Evolutionary conservation across 2,329 filamentous ascomycete species (phyloP).

Genomic region (Hypoxylon sp.): DNA sequence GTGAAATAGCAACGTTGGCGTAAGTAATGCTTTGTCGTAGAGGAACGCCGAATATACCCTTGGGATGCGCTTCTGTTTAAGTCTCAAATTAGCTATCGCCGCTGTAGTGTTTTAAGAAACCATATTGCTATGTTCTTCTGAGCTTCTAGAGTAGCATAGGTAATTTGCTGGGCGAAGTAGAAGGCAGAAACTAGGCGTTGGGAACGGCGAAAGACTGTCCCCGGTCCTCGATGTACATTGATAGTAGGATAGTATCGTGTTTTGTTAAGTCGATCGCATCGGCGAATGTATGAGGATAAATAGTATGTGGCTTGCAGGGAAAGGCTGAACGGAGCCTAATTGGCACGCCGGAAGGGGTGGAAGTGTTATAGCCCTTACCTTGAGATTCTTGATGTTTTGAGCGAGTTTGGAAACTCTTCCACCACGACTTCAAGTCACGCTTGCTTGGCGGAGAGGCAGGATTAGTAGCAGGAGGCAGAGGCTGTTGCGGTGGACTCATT

Average conservation of each 20-base stretch:
- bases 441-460: conserved; percentile 81
- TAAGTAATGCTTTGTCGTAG: conserved; percentile 95
- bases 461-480: conserved; percentile 52
- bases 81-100: conserved; percentile 46
- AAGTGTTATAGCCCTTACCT: conserved; percentile 62
- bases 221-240: neutral
- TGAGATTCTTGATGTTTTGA: conserved; percentile 68
- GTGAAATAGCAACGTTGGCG: conserved; percentile 96
- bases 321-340: conserved; percentile 27
- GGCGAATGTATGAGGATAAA: conserved; percentile 9
- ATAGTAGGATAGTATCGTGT: neutral
- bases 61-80: conserved; percentile 62
- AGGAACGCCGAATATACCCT: conserved; percentile 94
- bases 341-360: conserved; percentile 7
- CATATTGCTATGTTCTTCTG: conserved; percentile 2
- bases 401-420: conserved; percentile 90
- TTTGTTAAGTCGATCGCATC: conserved; percentile 20
- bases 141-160: conserved; percentile 2
- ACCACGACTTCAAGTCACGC: conserved; percentile 94
- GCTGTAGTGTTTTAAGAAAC: conserved; percentile 27
- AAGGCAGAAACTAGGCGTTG: conserved; percentile 1
- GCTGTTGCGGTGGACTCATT: conserved; percentile 48
- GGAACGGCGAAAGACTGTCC: neutral
- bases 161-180: conserved; percentile 6
- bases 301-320: conserved; percentile 17